These are phyloP conservation scores for Phytopythium litorale DNA, from an alignment of 352 stramenopile genomes.

Conservation along the genomic window DNA sequence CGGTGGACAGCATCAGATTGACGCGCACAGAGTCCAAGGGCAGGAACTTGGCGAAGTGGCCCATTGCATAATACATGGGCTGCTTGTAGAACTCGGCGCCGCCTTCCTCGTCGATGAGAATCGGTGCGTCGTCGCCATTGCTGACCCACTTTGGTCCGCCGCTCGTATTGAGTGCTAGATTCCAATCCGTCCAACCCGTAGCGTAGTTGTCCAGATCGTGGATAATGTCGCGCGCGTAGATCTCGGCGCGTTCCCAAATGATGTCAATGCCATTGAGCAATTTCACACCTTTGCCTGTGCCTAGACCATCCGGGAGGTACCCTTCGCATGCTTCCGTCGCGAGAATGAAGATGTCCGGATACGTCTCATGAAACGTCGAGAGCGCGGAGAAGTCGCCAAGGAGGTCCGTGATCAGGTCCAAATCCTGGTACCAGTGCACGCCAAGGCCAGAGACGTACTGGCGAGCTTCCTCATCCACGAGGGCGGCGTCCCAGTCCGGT, in stretches of 20 bases:
- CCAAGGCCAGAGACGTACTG: conserved; percentile 79
- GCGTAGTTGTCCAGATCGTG: conserved; percentile 77
- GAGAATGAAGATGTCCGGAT: conserved; percentile 82
- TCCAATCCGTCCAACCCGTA: conserved; percentile 86
- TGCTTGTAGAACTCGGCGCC: too few species aligned
- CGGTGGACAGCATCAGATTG: conserved; percentile 17
- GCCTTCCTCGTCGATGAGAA: conserved; percentile 55
- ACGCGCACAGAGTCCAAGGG: conserved; percentile 44
- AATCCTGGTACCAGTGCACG: conserved; percentile 85
- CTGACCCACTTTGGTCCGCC: conserved; percentile 70
- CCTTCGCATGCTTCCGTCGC: conserved; percentile 74
- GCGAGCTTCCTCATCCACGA: conserved; percentile 41
- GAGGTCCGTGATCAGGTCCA: conserved; percentile 43
- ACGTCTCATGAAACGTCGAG: conserved; percentile 41
- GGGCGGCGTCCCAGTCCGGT: conserved; percentile 28
- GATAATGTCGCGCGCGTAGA: conserved; percentile 85
- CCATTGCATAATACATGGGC: conserved; percentile 24
- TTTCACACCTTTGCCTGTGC: conserved; percentile 47
- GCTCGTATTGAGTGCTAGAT: conserved; percentile 66
- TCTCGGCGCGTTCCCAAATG: conserved; percentile 68
- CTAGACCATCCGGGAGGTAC: conserved; percentile 43
- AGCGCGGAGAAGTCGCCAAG: conserved; percentile 51
- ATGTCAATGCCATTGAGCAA: conserved; percentile 33
- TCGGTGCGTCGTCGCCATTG: conserved; percentile 66
- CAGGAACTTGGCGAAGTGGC: conserved; percentile 73